Conservation (phyloP, 345 rosid species). For the Orychophragmus violaceus region DNA sequence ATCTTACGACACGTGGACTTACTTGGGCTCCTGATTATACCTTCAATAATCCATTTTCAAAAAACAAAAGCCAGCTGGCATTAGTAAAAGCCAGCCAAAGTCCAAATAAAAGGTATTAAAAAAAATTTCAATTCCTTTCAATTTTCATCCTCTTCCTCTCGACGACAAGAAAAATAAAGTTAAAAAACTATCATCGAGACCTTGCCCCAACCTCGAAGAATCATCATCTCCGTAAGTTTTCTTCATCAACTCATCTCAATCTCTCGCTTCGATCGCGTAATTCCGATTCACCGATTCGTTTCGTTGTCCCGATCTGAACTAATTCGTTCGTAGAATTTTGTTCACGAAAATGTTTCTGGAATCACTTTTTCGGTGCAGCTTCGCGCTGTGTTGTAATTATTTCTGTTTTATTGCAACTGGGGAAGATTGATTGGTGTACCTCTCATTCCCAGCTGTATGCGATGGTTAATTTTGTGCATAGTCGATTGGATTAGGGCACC, state of each 20-base stretch:
- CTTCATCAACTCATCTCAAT: neutral
- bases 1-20: too few relatives aligned
- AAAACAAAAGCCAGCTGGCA: too few relatives aligned
- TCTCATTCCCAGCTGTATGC: neutral
- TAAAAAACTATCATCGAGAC: neutral
- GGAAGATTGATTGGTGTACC: neutral
- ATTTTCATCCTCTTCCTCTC: neutral
- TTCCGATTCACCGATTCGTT: neutral
- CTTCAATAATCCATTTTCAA: too few relatives aligned
- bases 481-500: neutral
- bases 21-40: too few relatives aligned
- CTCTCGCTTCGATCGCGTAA: neutral
- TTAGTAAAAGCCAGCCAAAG: neutral
- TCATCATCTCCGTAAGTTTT: constrained; percentile 24
- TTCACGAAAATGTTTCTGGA: neutral
- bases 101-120: too few relatives aligned
- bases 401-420: neutral
- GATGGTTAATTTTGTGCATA: neutral
- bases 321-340: neutral
- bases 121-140: neutral
- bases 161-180: neutral
- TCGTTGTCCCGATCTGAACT: constrained; percentile 7
- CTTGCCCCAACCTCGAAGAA: neutral
- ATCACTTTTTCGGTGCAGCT: neutral
- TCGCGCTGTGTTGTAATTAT: neutral